phyloP scores from a whole-genome alignment of 768 basidiomycete species.

The Lentinus brumalis region DNA sequence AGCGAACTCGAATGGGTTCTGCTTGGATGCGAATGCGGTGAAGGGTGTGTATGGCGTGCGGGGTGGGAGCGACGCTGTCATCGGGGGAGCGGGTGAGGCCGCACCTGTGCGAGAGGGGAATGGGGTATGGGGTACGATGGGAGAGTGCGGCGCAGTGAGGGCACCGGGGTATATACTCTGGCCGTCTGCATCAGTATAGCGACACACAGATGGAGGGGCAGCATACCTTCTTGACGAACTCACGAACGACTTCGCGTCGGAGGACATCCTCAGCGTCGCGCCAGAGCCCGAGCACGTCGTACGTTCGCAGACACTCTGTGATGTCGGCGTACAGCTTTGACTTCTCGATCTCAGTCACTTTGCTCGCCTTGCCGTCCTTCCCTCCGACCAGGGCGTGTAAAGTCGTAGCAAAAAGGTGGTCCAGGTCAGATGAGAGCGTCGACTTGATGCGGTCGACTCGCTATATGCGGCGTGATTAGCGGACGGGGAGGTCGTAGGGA shows the following conservation, averaged over 20 bases:
- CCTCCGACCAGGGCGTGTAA: conserved; percentile 53
- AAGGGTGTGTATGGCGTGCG: conserved; percentile 57
- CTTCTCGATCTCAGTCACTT: conserved; percentile 63
- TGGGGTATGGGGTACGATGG: conserved; percentile 77
- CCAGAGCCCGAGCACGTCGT: conserved; percentile 81
- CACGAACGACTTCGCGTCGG: conserved; percentile 66
- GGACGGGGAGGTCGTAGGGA: conserved; percentile 9
- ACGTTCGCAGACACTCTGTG: conserved; percentile 77
- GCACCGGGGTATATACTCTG: conserved; percentile 74
- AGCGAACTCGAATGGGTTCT: conserved; percentile 40
- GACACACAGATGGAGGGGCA: background rate
- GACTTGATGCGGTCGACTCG: conserved; percentile 82
- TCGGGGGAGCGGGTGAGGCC: conserved; percentile 28
- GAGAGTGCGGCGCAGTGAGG: conserved; percentile 68
- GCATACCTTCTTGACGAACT: conserved; percentile 75
- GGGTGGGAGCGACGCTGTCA: conserved; percentile 52
- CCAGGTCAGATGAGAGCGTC: conserved; percentile 84
- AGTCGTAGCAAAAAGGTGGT: conserved; percentile 73
- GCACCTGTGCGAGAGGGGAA: conserved; percentile 34
- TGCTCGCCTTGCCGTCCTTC: conserved; percentile 43
- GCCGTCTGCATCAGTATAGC: background rate
- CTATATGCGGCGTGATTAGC: conserved; percentile 39
- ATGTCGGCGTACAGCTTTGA: conserved; percentile 65
- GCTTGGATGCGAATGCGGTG: conserved; percentile 48
- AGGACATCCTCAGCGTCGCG: conserved; percentile 88